These are phyloP conservation scores for Tetradesmus obliquus DNA, from an alignment of 139 green algal species.

Conservation along the genomic window DNA sequence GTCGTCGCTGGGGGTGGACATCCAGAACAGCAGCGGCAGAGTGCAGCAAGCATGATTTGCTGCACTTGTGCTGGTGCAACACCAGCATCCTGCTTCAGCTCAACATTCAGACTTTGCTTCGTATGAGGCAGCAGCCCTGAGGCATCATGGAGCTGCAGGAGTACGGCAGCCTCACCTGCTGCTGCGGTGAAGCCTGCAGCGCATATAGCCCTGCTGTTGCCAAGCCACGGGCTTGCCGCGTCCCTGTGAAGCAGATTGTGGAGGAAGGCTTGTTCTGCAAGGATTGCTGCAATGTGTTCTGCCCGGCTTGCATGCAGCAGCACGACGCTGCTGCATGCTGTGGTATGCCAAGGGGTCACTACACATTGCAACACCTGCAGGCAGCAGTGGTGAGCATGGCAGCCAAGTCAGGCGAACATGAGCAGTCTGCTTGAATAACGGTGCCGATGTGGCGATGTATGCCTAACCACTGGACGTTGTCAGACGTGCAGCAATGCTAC, in stretches of 20 bases:
- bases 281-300: constrained; percentile 9
- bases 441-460: too few relatives aligned
- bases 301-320: neutral
- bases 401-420: neutral
- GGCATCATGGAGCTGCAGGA: neutral
- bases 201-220: neutral
- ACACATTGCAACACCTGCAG: neutral
- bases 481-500: too few relatives aligned
- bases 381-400: neutral
- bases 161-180: neutral
- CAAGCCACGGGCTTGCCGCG: neutral
- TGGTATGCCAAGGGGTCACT: neutral
- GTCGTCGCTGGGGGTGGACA: neutral
- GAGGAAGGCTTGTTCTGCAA: neutral
- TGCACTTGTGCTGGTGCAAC: neutral
- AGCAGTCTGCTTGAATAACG: too few relatives aligned
- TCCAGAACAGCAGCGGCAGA: neutral
- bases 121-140: neutral
- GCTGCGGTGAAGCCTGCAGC: neutral
- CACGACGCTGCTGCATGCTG: neutral
- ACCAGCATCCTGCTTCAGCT: neutral
- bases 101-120: neutral
- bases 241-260: neutral
- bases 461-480: too few relatives aligned
- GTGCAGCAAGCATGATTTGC: neutral